Evolutionary conservation across 192 early-diverging fungal species (phyloP).

Genomic region (Coemansia sp.): DNA sequence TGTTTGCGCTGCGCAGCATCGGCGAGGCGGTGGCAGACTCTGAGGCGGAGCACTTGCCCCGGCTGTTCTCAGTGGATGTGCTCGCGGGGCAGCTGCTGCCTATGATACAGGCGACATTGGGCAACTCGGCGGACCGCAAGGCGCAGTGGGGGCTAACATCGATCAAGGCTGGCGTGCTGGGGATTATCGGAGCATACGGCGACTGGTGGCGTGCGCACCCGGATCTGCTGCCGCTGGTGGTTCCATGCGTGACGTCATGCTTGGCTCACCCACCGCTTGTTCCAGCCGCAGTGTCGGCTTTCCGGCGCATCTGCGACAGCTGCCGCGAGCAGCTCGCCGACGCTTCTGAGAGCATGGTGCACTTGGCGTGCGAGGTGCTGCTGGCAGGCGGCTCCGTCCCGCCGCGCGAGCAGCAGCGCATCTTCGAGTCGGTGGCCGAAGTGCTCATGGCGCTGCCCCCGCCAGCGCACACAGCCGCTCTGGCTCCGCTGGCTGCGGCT

Average conservation of each 20-base stretch:
- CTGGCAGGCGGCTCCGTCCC: constrained; percentile 29
- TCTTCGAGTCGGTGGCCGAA: constrained; percentile 51
- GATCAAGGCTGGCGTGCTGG: constrained; percentile 25
- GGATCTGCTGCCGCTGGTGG: constrained; percentile 57
- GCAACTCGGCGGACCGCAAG: constrained; percentile 4
- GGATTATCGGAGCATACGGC: constrained; percentile 61
- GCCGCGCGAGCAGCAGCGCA: constrained; percentile 52
- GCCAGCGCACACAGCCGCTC: constrained; percentile 15
- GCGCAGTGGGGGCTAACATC: constrained; percentile 34
- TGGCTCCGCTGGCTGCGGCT: constrained; percentile 25
- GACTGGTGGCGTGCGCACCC: constrained; percentile 71
- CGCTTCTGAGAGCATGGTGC: constrained; percentile 61
- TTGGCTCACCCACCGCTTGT: constrained; percentile 62
- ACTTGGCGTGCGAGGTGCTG: constrained; percentile 61
- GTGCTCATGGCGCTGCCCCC: constrained; percentile 35
- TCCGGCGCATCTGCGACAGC: constrained; percentile 70
- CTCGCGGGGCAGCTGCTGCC: constrained; percentile 39
- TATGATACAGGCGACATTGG: constrained; percentile 39
- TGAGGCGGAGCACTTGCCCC: constrained; percentile 60
- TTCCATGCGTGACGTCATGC: constrained; percentile 67
- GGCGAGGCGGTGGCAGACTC: constrained; percentile 63
- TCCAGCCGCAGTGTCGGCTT: constrained; percentile 62
- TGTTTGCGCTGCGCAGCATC: constrained; percentile 67
- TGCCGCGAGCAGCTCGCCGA: constrained; percentile 66
- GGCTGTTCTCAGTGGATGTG: constrained; percentile 62